These are phyloP conservation scores for Talaromyces atroroseus DNA, from an alignment of 2,329 filamentous ascomycete genomes.

Conservation along the genomic window DNA sequence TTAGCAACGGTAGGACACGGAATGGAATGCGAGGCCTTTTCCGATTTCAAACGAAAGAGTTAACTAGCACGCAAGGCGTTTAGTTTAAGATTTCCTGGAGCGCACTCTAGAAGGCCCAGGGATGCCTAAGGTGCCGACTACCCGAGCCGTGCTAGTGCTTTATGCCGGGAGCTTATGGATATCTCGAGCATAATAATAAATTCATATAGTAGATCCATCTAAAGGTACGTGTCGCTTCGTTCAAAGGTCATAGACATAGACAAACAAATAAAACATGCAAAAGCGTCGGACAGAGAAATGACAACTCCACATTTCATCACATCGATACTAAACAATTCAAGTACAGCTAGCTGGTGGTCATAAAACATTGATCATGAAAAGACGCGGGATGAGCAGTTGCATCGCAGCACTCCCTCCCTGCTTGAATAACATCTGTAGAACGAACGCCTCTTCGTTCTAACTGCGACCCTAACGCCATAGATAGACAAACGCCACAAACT, in stretches of 20 bases:
- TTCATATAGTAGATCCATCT: background rate
- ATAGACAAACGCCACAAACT: slow-evolving; percentile 23
- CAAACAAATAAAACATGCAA: background rate
- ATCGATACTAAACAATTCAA: background rate
- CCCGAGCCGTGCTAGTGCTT: no score
- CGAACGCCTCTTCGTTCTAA: slow-evolving; percentile 12
- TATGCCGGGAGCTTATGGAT: no score
- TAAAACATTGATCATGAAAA: background rate
- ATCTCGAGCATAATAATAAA: background rate
- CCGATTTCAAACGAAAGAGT: no score
- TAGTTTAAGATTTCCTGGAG: background rate
- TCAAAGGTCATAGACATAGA: background rate
- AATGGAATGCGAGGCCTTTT: background rate
- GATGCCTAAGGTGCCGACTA: background rate
- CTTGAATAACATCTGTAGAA: slow-evolving; percentile 6
- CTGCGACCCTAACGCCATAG: slow-evolving; percentile 16
- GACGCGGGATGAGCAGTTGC: background rate
- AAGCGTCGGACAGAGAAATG: background rate
- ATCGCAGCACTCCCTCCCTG: background rate
- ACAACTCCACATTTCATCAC: background rate
- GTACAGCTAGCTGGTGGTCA: background rate
- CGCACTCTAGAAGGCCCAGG: no score
- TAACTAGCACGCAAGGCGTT: background rate
- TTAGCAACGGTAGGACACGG: background rate
- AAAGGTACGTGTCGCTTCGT: background rate